These are phyloP conservation scores for Alternaria angustiovoidea DNA, from an alignment of 2,329 filamentous ascomycete genomes.

Conservation along the genomic window DNA sequence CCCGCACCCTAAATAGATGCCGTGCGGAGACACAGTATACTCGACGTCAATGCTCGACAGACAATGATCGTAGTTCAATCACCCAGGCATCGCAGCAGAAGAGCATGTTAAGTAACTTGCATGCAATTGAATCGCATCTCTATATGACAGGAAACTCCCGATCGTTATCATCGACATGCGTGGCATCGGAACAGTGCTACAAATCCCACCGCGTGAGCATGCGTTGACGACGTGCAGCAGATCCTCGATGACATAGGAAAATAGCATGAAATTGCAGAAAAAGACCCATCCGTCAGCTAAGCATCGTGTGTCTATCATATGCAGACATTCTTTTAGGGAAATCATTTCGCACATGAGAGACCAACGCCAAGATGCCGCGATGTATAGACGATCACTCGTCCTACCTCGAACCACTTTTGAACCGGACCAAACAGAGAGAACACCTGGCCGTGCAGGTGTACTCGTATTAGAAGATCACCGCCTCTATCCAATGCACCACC, in stretches of 20 bases:
- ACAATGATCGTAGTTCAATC: neutral
- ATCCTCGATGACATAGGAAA: slow-evolving; percentile 44
- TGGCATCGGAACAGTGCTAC: slow-evolving; percentile 39
- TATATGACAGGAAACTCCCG: slow-evolving; percentile 51
- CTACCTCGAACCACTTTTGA: slow-evolving; percentile 49
- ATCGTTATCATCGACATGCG: slow-evolving; percentile 49
- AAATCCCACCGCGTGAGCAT: slow-evolving; percentile 43
- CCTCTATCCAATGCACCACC: slow-evolving; percentile 37
- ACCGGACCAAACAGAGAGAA: slow-evolving; percentile 37
- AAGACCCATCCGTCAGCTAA: slow-evolving; percentile 41
- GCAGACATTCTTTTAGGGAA: slow-evolving; percentile 48
- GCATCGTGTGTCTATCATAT: slow-evolving; percentile 48
- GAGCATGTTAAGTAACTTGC: slow-evolving; percentile 29
- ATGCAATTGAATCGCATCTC: slow-evolving; percentile 50
- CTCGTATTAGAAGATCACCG: slow-evolving; percentile 44
- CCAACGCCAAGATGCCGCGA: slow-evolving; percentile 54
- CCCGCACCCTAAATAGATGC: slow-evolving; percentile 3
- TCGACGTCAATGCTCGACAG: neutral
- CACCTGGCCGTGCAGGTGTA: slow-evolving; percentile 43
- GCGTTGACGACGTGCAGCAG: slow-evolving; percentile 48
- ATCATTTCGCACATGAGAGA: slow-evolving; percentile 52
- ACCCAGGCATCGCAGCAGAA: slow-evolving; percentile 2
- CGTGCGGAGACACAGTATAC: neutral
- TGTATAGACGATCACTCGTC: slow-evolving; percentile 43
- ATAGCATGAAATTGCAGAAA: slow-evolving; percentile 43